Evolutionary conservation across 2,329 filamentous ascomycete genomes (phyloP).

Genomic region (Fusarium aywerte): DNA sequence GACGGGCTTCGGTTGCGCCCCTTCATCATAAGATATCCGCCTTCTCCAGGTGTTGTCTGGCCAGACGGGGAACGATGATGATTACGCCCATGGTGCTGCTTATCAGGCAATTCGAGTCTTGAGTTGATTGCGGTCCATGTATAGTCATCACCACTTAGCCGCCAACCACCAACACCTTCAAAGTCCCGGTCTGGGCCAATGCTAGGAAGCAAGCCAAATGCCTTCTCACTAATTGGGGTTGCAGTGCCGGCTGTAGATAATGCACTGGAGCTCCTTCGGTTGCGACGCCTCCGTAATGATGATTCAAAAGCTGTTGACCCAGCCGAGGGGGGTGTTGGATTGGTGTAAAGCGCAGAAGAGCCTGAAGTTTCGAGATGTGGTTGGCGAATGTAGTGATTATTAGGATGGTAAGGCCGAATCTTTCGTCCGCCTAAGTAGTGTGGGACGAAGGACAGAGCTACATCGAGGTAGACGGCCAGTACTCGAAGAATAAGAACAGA

Average conservation of each 20-base stretch:
- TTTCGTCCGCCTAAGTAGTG: constrained; percentile 62
- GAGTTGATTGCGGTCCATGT: constrained; percentile 65
- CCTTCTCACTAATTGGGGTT: constrained; percentile 51
- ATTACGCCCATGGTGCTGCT: constrained; percentile 52
- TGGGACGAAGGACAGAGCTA: constrained; percentile 67
- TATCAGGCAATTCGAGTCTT: constrained; percentile 61
- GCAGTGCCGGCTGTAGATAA: constrained; percentile 49
- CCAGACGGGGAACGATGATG: constrained; percentile 58
- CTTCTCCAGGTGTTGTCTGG: constrained; percentile 54
- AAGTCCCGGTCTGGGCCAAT: constrained; percentile 66
- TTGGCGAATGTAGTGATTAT: constrained; percentile 29
- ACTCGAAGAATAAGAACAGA: constrained; percentile 70
- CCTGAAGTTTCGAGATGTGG: constrained; percentile 20
- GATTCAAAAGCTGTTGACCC: constrained; percentile 36
- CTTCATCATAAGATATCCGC: constrained; percentile 59
- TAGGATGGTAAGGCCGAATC: constrained; percentile 45
- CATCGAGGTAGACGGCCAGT: constrained; percentile 70
- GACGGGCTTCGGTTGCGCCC: constrained; percentile 52
- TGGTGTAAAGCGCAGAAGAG: constrained; percentile 12
- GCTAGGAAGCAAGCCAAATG: constrained; percentile 58
- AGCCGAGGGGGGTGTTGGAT: constrained; percentile 22
- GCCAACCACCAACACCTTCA: constrained; percentile 69
- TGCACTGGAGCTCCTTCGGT: constrained; percentile 52
- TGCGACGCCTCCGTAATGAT: constrained; percentile 43
- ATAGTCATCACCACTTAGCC: constrained; percentile 58